Evolutionary conservation across 169 alveolate genomes (phyloP).

Genomic region (Plasmodium fragile): DNA sequence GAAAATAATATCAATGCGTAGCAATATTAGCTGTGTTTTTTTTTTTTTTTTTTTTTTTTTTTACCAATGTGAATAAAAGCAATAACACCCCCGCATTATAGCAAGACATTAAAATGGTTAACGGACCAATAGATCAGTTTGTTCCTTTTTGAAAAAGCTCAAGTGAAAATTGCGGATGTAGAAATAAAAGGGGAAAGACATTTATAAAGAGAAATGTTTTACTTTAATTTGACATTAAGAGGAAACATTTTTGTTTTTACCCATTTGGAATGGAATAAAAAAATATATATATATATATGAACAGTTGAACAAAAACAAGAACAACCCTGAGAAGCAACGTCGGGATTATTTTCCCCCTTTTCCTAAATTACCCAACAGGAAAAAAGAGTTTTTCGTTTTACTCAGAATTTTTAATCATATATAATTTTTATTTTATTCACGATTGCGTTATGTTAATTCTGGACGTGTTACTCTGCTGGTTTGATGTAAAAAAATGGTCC

Average conservation of each 20-base stretch:
- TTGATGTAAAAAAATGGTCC: neutral
- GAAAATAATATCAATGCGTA: neutral
- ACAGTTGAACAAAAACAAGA: neutral
- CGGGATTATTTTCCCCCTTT: neutral
- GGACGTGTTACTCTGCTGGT: neutral
- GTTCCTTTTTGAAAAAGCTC: neutral
- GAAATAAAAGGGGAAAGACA: neutral
- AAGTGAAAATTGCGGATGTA: neutral
- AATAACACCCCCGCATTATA: neutral
- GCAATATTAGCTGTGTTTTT: neutral
- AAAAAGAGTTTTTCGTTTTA: neutral
- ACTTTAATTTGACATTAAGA: neutral
- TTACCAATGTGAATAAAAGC: neutral
- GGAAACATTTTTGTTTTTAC: neutral
- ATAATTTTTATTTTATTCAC: neutral
- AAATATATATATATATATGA: neutral
- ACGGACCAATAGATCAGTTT: neutral
- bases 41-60: conserved; percentile 1
- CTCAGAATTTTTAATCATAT: neutral
- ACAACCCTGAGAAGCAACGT: neutral
- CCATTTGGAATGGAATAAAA: neutral
- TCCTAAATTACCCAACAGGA: neutral
- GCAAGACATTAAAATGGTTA: neutral
- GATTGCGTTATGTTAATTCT: neutral
- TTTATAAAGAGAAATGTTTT: neutral